Percentiles rank a stretch among this genome's conserved stretches.
Evolutionary conservation across 208 protist species (phyloP).

Genomic region (Leishmania mexicana): DNA sequence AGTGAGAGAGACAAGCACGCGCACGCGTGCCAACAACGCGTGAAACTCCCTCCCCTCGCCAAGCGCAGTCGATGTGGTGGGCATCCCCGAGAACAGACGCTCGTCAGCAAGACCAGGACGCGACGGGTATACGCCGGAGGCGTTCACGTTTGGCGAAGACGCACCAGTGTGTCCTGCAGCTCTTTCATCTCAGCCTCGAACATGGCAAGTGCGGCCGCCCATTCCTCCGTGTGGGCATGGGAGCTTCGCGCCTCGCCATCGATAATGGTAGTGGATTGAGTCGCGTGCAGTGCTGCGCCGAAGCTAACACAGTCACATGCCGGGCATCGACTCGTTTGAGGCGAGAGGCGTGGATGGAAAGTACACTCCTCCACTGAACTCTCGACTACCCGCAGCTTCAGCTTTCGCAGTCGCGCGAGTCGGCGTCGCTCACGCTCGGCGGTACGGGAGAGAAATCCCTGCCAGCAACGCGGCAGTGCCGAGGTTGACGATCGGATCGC

Average conservation of each 20-base stretch:
- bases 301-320: too few relatives aligned
- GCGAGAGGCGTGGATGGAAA: conserved; percentile 1
- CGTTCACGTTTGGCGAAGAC: background rate
- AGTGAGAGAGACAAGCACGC: background rate
- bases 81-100: background rate
- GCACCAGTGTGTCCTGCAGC: background rate
- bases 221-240: background rate
- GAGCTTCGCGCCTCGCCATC: background rate
- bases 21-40: background rate
- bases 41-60: background rate
- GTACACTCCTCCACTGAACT: conserved; percentile 3
- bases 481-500: background rate
- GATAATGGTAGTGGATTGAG: background rate
- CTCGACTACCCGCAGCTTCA: conserved; percentile 14
- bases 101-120: background rate
- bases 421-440: conserved; percentile 3
- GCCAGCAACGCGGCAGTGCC: background rate
- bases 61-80: background rate
- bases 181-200: conserved; percentile 6
- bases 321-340: background rate
- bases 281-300: background rate
- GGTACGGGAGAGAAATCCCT: background rate
- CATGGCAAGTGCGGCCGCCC: background rate
- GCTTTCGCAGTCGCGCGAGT: background rate
- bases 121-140: background rate